Percentiles rank a stretch among this genome's conserved stretches.
phyloP scores from a whole-genome alignment of 345 rosid species.

The Kernera saxatilis region DNA sequence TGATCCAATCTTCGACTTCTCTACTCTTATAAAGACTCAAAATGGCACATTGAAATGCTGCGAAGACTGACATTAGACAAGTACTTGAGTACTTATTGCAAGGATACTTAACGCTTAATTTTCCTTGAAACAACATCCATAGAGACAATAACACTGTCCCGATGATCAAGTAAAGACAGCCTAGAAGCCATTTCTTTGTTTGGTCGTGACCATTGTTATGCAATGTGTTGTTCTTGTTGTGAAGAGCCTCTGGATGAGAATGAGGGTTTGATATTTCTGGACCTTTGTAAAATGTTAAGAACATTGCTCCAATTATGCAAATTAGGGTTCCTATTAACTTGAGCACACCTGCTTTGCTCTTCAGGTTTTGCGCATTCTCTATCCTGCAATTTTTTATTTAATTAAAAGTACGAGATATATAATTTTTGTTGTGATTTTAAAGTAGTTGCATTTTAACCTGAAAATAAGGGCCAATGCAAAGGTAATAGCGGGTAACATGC shows the following conservation, averaged over 20 bases:
- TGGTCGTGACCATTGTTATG: constrained; percentile 20
- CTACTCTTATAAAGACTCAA: constrained; percentile 36
- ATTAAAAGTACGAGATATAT: background rate
- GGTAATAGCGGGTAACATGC: constrained; percentile 61
- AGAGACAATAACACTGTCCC: constrained; percentile 38
- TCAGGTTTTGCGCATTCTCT: constrained; percentile 38
- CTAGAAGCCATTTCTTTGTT: constrained; percentile 40
- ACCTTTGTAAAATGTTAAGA: constrained; percentile 53
- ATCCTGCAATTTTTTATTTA: constrained; percentile 31
- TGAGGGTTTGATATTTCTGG: constrained; percentile 25
- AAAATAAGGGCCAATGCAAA: constrained; percentile 58
- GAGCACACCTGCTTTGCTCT: constrained; percentile 34
- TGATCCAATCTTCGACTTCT: constrained; percentile 39
- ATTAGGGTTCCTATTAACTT: constrained; percentile 45
- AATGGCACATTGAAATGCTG: constrained; percentile 48
- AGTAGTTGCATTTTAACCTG: constrained; percentile 30
- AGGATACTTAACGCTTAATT: constrained; percentile 41
- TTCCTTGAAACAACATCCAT: constrained; percentile 56
- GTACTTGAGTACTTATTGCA: constrained; percentile 49
- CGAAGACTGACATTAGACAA: constrained; percentile 47
- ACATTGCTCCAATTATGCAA: constrained; percentile 53
- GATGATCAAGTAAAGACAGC: constrained; percentile 33
- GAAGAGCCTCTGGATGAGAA: constrained; percentile 10
- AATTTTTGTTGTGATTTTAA: background rate
- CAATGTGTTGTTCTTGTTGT: background rate